These are phyloP conservation scores for Leishmania mexicana DNA, from an alignment of 208 protist genomes.

Conservation along the genomic window DNA sequence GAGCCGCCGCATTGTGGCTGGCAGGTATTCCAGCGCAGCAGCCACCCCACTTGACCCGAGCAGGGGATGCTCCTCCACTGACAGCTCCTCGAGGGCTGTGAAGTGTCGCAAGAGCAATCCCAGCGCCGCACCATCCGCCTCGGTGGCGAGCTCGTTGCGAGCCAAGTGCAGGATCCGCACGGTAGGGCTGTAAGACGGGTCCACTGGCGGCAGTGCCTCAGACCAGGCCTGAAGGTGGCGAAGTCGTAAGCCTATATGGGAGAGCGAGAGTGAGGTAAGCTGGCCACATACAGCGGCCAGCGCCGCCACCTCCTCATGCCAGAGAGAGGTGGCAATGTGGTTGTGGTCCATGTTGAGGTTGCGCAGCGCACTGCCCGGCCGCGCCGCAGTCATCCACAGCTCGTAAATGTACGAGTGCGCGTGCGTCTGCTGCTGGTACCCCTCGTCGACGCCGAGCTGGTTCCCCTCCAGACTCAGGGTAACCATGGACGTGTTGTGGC, in stretches of 20 bases:
- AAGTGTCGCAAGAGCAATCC: constrained; percentile 48
- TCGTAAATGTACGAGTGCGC: constrained; percentile 52
- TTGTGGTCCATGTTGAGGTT: constrained; percentile 71
- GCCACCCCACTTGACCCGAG: constrained; percentile 43
- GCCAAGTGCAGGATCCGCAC: constrained; percentile 55
- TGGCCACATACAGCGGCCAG: constrained; percentile 46
- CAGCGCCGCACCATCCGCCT: constrained; percentile 40
- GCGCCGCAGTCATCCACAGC: constrained; percentile 33
- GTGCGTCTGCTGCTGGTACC: constrained; percentile 11
- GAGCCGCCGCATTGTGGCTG: constrained; percentile 33
- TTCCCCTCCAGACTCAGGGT: constrained; percentile 78
- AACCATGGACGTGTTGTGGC: constrained; percentile 44
- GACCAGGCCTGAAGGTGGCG: constrained; percentile 58
- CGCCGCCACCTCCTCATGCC: constrained; percentile 50
- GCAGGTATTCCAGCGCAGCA: constrained; percentile 32
- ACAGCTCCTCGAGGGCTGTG: constrained; percentile 47
- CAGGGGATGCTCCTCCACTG: constrained; percentile 52
- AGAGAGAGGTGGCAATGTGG: constrained; percentile 54
- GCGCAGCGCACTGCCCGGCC: constrained; percentile 38
- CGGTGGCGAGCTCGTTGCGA: constrained; percentile 49
- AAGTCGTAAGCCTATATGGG: constrained; percentile 41
- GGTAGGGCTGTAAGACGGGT: constrained; percentile 7
- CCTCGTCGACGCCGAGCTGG: constrained; percentile 36
- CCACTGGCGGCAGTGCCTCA: constrained; percentile 16
- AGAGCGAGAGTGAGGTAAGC: constrained; percentile 56